phyloP scores from a whole-genome alignment of 1,139 yeast species.

The Suhomyces bolitotheri region DNA sequence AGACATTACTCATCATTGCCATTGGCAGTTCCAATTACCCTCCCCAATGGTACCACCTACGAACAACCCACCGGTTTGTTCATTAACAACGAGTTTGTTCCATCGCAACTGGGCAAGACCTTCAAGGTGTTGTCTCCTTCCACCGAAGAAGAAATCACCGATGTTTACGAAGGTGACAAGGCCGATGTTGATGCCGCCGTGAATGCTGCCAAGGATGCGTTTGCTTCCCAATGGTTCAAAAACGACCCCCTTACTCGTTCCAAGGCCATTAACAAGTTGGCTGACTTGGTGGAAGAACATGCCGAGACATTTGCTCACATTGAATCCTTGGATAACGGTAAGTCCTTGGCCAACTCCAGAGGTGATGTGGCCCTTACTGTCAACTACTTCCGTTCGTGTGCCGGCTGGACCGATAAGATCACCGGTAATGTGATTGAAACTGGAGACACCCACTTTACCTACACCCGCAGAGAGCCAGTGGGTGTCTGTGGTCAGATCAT shows the following conservation, averaged over 20 bases:
- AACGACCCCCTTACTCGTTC: conserved; percentile 26
- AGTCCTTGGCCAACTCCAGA: conserved; percentile 19
- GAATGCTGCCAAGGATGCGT: conserved; percentile 19
- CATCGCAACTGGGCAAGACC: conserved; percentile 17
- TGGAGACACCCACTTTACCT: conserved; percentile 27
- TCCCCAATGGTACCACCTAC: conserved; percentile 57
- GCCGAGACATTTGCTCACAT: conserved; percentile 21
- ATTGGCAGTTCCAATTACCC: conserved; percentile 48
- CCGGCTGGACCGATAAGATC: conserved; percentile 32
- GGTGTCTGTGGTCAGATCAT: conserved; percentile 43
- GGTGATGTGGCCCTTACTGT: conserved; percentile 19
- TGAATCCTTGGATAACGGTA: conserved; percentile 23
- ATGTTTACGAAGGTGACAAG: conserved; percentile 19
- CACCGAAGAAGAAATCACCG: conserved; percentile 21
- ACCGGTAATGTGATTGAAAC: conserved; percentile 24
- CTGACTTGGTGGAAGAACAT: conserved; percentile 20
- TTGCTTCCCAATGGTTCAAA: conserved; percentile 37
- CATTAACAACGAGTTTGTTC: conserved; percentile 22
- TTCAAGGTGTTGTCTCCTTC: conserved; percentile 20
- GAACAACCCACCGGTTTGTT: conserved; percentile 35
- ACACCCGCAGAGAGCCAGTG: conserved; percentile 34
- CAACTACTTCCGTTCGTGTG: conserved; percentile 27
- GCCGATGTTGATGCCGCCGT: conserved; percentile 22
- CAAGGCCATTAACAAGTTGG: conserved; percentile 17
- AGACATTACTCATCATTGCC: conserved; percentile 31